Evolutionary conservation across 805 yeast genomes (phyloP), one percentile per base, ranked within the genome.

Genomic region (Wickerhamomyces alni): DNA sequence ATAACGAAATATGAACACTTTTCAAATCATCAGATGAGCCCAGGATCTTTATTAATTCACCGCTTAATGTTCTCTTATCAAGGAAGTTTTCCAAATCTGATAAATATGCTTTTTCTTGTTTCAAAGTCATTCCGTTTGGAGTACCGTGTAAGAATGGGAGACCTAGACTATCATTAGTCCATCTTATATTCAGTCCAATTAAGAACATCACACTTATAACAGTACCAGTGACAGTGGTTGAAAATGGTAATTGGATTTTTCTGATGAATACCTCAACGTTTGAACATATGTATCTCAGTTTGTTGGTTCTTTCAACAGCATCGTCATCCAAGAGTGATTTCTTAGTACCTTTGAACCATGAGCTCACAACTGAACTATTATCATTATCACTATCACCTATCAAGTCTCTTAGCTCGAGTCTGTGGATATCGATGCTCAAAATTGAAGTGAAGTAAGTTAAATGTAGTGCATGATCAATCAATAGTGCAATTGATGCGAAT

Each of bases 361-460:
- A 28, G 17, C 7, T n/a, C 4, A 9, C 15, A n/a, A 7, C 6
- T 11, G 7, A 5, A 26, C 15, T 6, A n/a, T 28, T 28, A 28
- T n/a, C 15, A 30, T 22, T 35, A 5, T 32, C 35, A 13, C 21
- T 18, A 8, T 37, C 40, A 26, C 45, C 47, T 8, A 74, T 54
- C 11, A 79, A 54, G 43, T 80, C 87, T 13, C 72, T 72, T 15
- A 81, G 65, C 47, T 82, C 89, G 21, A 73, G 57, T 39, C 87
- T 67, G 35, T 80, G 71, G 24, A 80, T 61, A 60, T 87, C 95
- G 29, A 86, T 73, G 15, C 82, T 69, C 24, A 85, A 61, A 2
- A 84, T 75, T 0, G 87, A 77, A 2, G 79, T 64, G 42, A 84
- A 74, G 56, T 69, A 85, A 1, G 89, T 74, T 36, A 77, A 53